Evolutionary conservation across 192 early-diverging fungal genomes (phyloP).

Genomic region (Entomortierella parvispora): DNA sequence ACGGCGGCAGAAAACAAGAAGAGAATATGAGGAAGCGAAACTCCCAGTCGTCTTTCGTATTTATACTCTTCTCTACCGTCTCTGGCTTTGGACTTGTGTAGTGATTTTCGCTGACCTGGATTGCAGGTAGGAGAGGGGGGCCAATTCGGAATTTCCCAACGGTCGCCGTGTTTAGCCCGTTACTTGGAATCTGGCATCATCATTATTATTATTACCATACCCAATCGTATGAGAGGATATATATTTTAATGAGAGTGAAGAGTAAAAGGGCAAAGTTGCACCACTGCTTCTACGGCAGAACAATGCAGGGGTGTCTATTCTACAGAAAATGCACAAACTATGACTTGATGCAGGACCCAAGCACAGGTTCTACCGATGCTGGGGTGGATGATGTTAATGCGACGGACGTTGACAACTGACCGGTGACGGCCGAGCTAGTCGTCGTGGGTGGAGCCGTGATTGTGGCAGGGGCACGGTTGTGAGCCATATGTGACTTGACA

Average conservation of each 20-base stretch:
- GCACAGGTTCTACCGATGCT: conserved; percentile 27
- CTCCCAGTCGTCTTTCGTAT: too few relatives aligned
- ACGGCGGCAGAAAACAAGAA: not conserved
- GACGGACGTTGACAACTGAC: not conserved
- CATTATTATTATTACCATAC: conserved; percentile 15
- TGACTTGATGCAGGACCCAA: conserved; percentile 58
- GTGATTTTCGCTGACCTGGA: too few relatives aligned
- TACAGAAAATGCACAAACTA: conserved; percentile 12
- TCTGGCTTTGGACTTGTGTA: too few relatives aligned
- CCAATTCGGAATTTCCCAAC: conserved; percentile 28
- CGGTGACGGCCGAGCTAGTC: not conserved
- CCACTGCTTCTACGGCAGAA: too few relatives aligned
- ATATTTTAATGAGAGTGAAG: too few relatives aligned
- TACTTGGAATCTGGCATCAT: conserved; percentile 5
- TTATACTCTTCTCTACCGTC: too few relatives aligned
- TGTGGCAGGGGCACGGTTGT: conserved; percentile 73
- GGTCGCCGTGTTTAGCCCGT: not conserved
- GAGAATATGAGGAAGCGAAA: not conserved
- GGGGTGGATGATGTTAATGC: conserved; percentile 16
- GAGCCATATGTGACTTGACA: conserved; percentile 89
- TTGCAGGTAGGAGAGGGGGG: not conserved
- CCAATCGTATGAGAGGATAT: too few relatives aligned
- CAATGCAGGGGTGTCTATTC: too few relatives aligned
- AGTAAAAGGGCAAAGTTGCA: too few relatives aligned
- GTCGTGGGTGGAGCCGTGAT: conserved; percentile 18